Evolutionary conservation across 202 grass and related monocot species (phyloP), one percentile per base, ranked within the genome.

Genomic region (Eragrostis tef): DNA sequence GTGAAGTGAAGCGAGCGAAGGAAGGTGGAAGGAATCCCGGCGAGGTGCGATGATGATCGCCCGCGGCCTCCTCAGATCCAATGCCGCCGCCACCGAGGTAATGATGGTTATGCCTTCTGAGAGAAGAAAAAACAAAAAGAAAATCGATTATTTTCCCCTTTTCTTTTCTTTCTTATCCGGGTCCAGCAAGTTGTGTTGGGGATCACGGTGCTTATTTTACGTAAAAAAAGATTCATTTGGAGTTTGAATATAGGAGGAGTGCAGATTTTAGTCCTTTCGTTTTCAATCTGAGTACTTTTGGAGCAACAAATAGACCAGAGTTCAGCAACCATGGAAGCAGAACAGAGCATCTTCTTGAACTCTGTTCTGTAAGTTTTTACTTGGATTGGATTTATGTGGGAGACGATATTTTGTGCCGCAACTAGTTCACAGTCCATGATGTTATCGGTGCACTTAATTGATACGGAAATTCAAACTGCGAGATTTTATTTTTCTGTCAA

Each of bases 61-160:
- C 21, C 63, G 48, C 41, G 44, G 79, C 79, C 50, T 95, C 53
- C 79, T 88, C 76, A 89, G 85, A 95, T 90, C 87, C 67, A 85
- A 29, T 58, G 77, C 77, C 48, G 68, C 77, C 75, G 48, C 80
- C 66, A 71, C 79, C 25, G 78, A 92, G 93, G 93, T 94, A 52
- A 51, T 21, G 9, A 20, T 14, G 3, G 2, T 10, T 53, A 21
- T n/a, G 1, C 9, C 0, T 15, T 80, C 48, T 61, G 45, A 19
- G 24, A 11, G 39, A 3, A 17, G 19, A 24, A 26, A 74, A 53
- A 59, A 26, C n/a, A n/a, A n/a, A n/a, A n/a, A n/a, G n/a, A 29
- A 1, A n/a, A 53, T 16, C 26, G 0, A 8, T 36, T 8, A 2
- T 17, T 34, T 17, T 34, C n/a, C 12, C n/a, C 3, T 2, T 12